Conservation (phyloP, 1,284 basidiomycete genomes). For the Ceratobasidium theobromae region DNA sequence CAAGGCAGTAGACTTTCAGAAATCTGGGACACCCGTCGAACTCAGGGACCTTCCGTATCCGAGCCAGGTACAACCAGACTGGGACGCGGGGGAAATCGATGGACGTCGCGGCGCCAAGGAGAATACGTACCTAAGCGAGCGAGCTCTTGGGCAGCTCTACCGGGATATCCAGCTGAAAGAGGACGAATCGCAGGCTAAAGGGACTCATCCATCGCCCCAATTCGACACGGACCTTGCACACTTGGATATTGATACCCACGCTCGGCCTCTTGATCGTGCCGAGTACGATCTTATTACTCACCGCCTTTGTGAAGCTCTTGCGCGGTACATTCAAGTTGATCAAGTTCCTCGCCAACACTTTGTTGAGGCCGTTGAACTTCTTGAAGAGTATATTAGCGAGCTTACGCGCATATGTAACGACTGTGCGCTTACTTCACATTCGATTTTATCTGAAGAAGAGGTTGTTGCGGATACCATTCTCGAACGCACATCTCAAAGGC, state of each 20-base stretch:
- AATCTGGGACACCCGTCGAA: conserved; percentile 62
- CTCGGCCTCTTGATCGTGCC: conserved; percentile 43
- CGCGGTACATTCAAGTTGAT: conserved; percentile 11
- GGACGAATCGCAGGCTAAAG: conserved; percentile 8
- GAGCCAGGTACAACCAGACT: conserved; percentile 61
- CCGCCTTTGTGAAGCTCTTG: background rate
- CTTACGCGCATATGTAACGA: conserved; percentile 65
- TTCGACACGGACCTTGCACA: conserved; percentile 33
- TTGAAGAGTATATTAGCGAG: conserved; percentile 60
- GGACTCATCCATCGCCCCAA: conserved; percentile 9
- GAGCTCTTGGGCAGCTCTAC: conserved; percentile 67
- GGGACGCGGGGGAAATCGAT: conserved; percentile 62
- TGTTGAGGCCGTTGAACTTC: conserved; percentile 45
- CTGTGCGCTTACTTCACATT: conserved; percentile 61
- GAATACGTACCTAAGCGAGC: conserved; percentile 56
- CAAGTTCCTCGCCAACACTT: background rate
- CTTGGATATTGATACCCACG: conserved; percentile 46
- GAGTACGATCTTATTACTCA: conserved; percentile 40
- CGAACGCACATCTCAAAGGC: conserved; percentile 57
- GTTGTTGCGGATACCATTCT: conserved; percentile 71
- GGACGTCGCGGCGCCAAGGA: conserved; percentile 40
- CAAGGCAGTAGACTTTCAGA: conserved; percentile 69
- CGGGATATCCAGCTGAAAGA: conserved; percentile 58
- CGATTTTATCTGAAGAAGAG: conserved; percentile 68
- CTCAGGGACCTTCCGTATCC: conserved; percentile 52